Evolutionary conservation across 148 eudicot genomes (phyloP).

Genomic region (Spergularia marina): DNA sequence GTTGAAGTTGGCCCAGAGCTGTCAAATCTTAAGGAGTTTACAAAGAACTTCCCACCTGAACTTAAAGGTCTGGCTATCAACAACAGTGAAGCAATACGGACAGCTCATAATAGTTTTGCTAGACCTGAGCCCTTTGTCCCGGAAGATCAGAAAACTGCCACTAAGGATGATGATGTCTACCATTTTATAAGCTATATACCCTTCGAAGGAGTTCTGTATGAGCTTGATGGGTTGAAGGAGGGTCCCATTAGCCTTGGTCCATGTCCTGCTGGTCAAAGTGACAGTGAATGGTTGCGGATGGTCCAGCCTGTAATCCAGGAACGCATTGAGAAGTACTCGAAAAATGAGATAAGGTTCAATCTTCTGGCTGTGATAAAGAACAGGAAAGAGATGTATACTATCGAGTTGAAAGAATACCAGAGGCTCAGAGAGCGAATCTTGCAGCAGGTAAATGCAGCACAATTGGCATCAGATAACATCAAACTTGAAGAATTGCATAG

Average conservation of each 20-base stretch:
- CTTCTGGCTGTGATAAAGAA: constrained; percentile 87
- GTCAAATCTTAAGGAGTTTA: constrained; percentile 78
- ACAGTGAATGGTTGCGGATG: constrained; percentile 67
- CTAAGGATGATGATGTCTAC: constrained; percentile 94
- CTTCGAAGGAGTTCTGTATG: constrained; percentile 86
- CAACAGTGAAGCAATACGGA: constrained; percentile 94
- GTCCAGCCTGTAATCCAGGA: constrained; percentile 93
- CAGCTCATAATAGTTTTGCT: constrained; percentile 94
- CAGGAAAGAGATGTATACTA: constrained; percentile 82
- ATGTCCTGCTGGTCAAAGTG: constrained; percentile 76
- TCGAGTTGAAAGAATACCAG: constrained; percentile 86
- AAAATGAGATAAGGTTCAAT: constrained; percentile 85
- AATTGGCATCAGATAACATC: constrained; percentile 50
- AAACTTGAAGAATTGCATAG: constrained; percentile 60
- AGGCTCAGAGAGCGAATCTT: constrained; percentile 75
- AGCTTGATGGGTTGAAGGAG: constrained; percentile 93
- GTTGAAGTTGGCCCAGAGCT: constrained; percentile 90
- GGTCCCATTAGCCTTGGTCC: constrained; percentile 97
- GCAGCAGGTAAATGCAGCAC: constrained; percentile 67
- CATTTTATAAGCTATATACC: constrained; percentile 96
- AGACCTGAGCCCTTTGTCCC: constrained; percentile 96
- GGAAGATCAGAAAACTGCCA: constrained; percentile 86
- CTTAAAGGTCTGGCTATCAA: constrained; percentile 97
- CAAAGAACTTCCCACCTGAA: constrained; percentile 87
- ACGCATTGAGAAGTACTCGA: constrained; percentile 83